These are phyloP conservation scores for Beta vulgaris DNA, from an alignment of 148 eudicot genomes.

Conservation along the genomic window DNA sequence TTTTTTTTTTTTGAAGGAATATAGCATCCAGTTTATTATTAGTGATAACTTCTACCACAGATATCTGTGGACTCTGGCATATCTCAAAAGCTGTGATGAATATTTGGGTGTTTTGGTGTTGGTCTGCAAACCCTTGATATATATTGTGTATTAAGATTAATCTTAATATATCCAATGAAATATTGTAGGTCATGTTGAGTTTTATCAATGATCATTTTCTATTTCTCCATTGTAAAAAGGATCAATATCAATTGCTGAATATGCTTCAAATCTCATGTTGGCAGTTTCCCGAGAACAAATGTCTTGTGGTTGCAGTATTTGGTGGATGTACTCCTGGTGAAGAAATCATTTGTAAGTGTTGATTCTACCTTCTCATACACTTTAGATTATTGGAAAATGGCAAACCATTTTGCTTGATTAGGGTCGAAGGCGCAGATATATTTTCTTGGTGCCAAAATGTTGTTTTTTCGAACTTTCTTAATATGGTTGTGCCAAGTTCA, in stretches of 20 bases:
- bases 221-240: not conserved
- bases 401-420: not conserved
- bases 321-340: constrained; percentile 69
- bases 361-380: not conserved
- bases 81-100: no score
- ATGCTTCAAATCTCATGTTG: constrained; percentile 13
- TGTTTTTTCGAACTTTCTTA: no score
- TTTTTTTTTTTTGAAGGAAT: no score
- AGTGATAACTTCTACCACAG: no score
- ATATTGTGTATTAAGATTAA: no score
- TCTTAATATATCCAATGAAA: no score
- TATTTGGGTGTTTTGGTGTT: no score
- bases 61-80: no score
- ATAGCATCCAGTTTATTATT: no score
- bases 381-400: not conserved
- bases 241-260: not conserved
- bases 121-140: no score
- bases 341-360: constrained; percentile 77
- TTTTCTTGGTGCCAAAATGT: no score
- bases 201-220: not conserved
- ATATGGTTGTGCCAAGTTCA: no score
- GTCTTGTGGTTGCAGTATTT: constrained; percentile 91
- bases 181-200: not conserved
- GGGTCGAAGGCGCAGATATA: not conserved
- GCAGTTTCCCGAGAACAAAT: constrained; percentile 93